A percentile compares a stretch with the other conserved stretches of the same genome.
phyloP scores from a whole-genome alignment of 208 protist genomes.

The Naegleria fowleri region DNA sequence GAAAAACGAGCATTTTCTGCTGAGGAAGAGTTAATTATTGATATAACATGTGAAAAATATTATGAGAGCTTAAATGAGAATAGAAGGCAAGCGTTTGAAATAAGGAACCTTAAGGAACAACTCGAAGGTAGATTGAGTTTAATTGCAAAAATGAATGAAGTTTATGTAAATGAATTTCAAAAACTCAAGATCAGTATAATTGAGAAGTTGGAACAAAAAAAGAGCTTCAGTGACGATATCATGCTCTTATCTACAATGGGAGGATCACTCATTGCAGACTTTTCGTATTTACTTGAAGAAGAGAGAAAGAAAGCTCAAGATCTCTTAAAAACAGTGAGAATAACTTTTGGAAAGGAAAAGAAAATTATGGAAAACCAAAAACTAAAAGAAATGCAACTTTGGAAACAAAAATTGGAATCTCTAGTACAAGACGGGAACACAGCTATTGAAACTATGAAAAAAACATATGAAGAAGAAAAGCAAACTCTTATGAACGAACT shows the following conservation, averaged over 20 bases:
- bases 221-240: background rate
- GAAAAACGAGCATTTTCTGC: background rate
- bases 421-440: background rate
- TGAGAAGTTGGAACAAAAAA: background rate
- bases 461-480: background rate
- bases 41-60: background rate
- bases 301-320: background rate
- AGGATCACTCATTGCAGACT: background rate
- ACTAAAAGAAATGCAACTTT: background rate
- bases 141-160: background rate
- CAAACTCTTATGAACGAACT: background rate
- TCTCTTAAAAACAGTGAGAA: background rate
- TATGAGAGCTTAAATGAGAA: background rate
- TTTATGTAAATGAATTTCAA: background rate
- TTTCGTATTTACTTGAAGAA: background rate
- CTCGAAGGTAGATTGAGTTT: background rate
- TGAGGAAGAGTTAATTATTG: background rate
- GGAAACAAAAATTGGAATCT: background rate
- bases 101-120: background rate
- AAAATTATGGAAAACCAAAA: constrained; percentile 10
- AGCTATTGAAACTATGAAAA: background rate
- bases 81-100: background rate
- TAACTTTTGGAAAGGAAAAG: background rate
- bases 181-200: background rate
- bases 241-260: background rate